phyloP scores from a whole-genome alignment of 1,139 yeast genomes.

The Yamadazyma triangularis region DNA sequence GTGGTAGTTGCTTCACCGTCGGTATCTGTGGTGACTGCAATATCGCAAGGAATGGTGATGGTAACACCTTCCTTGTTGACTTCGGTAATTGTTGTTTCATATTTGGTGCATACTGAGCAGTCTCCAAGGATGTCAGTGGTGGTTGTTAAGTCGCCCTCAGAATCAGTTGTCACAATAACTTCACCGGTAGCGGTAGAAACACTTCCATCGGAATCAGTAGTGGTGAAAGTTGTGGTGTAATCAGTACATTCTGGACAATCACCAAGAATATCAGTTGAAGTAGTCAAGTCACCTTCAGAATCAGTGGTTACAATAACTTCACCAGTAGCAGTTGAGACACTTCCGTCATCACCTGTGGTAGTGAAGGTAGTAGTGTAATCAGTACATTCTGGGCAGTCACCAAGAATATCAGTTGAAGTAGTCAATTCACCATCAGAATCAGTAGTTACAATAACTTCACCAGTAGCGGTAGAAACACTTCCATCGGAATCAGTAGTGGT shows the following conservation, averaged over 20 bases:
- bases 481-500: constrained; percentile 7
- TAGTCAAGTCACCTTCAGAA: constrained; percentile 4
- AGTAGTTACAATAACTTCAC: constrained; percentile 10
- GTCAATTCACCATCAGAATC: constrained; percentile 8
- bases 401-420: constrained; percentile 6
- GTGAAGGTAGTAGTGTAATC: constrained; percentile 16
- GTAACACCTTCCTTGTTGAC: constrained; percentile 1
- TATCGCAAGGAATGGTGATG: constrained; percentile 1
- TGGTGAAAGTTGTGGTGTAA: constrained; percentile 4
- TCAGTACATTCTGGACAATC: constrained; percentile 4
- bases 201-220: constrained; percentile 2
- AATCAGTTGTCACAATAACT: constrained; percentile 4
- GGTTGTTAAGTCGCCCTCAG: constrained; percentile 3
- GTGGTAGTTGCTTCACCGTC: constrained; percentile 1
- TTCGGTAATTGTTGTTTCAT: constrained; percentile 1
- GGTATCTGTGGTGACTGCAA: constrained; percentile 1
- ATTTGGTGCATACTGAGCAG: constrained; percentile 1
- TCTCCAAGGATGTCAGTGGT: constrained; percentile 4
- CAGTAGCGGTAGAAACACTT: constrained; percentile 7
- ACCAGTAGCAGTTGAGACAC: constrained; percentile 13
- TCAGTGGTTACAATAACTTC: constrained; percentile 8
- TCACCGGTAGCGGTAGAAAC: constrained; percentile 3
- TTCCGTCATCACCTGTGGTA: constrained; percentile 14
- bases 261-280: constrained; percentile 2
- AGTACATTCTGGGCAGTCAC: constrained; percentile 11